Base-by-base conservation (phyloP, 2,329 filamentous ascomycete species). In the Aspergillus novoparasiticus region DNA sequence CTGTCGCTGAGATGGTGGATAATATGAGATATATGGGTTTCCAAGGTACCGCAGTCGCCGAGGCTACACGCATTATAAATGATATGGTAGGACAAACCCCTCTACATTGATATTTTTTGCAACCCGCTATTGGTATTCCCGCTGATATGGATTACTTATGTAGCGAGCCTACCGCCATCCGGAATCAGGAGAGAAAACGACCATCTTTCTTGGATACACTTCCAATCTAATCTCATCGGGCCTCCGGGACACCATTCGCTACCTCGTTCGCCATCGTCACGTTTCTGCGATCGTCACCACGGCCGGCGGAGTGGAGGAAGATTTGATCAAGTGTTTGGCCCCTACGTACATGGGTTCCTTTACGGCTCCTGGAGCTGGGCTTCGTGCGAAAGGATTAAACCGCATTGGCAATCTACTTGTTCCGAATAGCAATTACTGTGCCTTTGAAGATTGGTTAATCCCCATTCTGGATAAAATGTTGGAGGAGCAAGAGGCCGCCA, bases 161-260 rank as follows among this genome's bases (percentile, higher is more conserved):
- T 55, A 90, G 92, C 87, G 93, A 75, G 85, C 86, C 62, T 98
- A 92, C 90, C 85, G 85, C 65, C 91, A 97, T 75, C 87, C 92
- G 0, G 91, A 94, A 73, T 91, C 91, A 1, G 87, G 87, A 16
- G 88, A 90, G 30, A 87, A 87, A 72, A 95, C 95, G 21, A 98
- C 95, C 64, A 94, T 99, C 71, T 98, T 99, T 79, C 87, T 99
- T 10, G 95, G 95, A 62, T 99, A 97, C 81, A 99, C 95, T 11
- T 97, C 93, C 57, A 99, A 99, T 77, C 85, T 99, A 71, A 97
- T 99, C 73, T 98, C 95, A 0, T 99, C 94, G 4, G 95, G 95
- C 10, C 86, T 99, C 34, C 88, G 95, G 59, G 94, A 96, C 69
- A 94, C 94, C 41, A 83, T 99, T 68, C 91, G 95, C 61, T 99